Conservation (phyloP, 164 flowering plant species). For the Chloranthus sessilifolius region DNA sequence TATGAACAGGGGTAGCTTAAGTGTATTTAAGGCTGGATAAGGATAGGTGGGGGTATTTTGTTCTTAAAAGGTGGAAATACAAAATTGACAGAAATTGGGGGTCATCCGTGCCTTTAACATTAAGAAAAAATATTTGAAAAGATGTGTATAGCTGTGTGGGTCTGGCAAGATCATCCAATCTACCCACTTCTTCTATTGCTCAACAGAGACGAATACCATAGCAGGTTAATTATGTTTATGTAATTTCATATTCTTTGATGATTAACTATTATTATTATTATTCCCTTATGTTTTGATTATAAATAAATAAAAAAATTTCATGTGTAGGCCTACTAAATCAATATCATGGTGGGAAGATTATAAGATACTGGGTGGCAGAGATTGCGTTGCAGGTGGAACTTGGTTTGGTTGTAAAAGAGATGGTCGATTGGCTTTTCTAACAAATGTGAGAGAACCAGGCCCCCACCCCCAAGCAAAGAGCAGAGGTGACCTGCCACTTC, state of each 20-base stretch:
- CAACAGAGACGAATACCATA: conserved; percentile 72
- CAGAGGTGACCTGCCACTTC: conserved; percentile 72
- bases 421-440: conserved; percentile 67
- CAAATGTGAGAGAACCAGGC: conserved; percentile 57
- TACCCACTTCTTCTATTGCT: conserved; percentile 58
- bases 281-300: too few relatives aligned
- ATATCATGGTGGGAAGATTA: conserved; percentile 66
- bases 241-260: not conserved
- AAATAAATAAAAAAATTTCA: too few relatives aligned
- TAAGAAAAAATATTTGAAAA: too few relatives aligned
- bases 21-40: not conserved
- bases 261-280: too few relatives aligned
- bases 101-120: too few relatives aligned
- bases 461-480: conserved; percentile 32
- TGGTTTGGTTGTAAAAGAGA: conserved; percentile 66
- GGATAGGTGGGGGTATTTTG: too few relatives aligned
- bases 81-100: too few relatives aligned
- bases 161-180: conserved; percentile 68
- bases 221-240: conserved; percentile 29
- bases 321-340: conserved; percentile 63
- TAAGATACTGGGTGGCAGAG: conserved; percentile 73
- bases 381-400: conserved; percentile 74
- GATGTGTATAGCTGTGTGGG: conserved; percentile 74
- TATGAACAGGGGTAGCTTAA: not conserved
- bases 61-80: too few relatives aligned